Conservation (phyloP, 495 filamentous ascomycete species). For the Aspergillus funiculosus region DNA sequence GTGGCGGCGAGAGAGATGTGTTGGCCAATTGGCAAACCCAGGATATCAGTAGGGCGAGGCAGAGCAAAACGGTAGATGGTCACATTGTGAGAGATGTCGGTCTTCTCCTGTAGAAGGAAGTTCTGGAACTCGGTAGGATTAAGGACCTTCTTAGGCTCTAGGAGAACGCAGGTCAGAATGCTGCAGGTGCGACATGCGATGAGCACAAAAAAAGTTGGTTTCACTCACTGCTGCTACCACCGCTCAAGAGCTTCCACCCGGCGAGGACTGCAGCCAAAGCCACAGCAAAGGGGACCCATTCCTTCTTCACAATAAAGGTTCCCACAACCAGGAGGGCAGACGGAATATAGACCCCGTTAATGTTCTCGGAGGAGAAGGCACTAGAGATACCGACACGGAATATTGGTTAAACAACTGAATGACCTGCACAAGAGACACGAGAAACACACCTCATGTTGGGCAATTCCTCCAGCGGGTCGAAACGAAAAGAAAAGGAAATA, state of each 20-base stretch:
- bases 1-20: constrained; percentile 91
- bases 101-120: constrained; percentile 87
- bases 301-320: constrained; percentile 66
- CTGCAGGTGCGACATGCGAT: constrained; percentile 8
- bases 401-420: constrained; percentile 14
- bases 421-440: not conserved
- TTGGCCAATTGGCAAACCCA: constrained; percentile 95
- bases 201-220: not conserved
- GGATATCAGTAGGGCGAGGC: constrained; percentile 67
- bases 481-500: not conserved
- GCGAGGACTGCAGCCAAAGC: constrained; percentile 54
- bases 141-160: constrained; percentile 73
- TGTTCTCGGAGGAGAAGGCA: constrained; percentile 44
- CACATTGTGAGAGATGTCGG: constrained; percentile 90
- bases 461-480: constrained; percentile 8
- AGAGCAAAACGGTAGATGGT: constrained; percentile 94
- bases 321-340: constrained; percentile 74
- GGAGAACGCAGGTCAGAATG: constrained; percentile 13
- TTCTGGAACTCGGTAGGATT: constrained; percentile 84
- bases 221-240: constrained; percentile 15
- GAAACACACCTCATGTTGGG: constrained; percentile 36
- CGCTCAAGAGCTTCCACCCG: constrained; percentile 54
- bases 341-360: constrained; percentile 80
- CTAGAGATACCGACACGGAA: constrained; percentile 20
- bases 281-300: constrained; percentile 71